These are phyloP conservation scores for Backusella macrospora DNA, from an alignment of 192 early-diverging fungal species.

Conservation along the genomic window DNA sequence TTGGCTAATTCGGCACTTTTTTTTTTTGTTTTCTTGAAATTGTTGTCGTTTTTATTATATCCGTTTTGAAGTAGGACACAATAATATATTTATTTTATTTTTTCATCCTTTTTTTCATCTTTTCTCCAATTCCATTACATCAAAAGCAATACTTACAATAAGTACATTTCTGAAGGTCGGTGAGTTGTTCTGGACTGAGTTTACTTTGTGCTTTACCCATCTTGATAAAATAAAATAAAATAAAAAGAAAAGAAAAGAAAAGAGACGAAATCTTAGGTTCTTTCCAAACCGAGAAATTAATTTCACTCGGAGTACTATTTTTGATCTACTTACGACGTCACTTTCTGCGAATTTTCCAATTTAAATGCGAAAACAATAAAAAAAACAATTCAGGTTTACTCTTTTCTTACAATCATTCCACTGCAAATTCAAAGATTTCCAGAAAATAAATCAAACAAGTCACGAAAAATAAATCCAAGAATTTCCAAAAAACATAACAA, in stretches of 20 bases:
- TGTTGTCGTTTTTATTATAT: too few relatives aligned
- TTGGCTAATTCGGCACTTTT: not conserved
- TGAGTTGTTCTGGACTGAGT: constrained; percentile 74
- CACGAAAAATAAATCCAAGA: too few relatives aligned
- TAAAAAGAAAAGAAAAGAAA: not conserved
- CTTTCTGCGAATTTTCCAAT: not conserved
- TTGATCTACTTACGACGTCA: not conserved
- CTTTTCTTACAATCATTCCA: too few relatives aligned
- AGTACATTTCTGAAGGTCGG: constrained; percentile 78
- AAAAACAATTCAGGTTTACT: too few relatives aligned
- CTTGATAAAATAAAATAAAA: not conserved
- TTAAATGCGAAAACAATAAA: too few relatives aligned
- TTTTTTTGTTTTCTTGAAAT: too few relatives aligned
- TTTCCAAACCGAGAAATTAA: constrained; percentile 11
- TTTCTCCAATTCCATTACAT: too few relatives aligned
- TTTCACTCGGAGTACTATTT: constrained; percentile 6
- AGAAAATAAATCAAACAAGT: too few relatives aligned
- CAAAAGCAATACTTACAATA: constrained; percentile 65
- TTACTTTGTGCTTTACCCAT: constrained; percentile 92
- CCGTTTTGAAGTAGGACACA: not conserved
- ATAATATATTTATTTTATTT: not conserved
- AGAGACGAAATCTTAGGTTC: not conserved
- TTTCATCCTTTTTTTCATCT: too few relatives aligned
- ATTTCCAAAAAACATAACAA: too few relatives aligned
- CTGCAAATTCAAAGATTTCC: too few relatives aligned